phyloP scores from a whole-genome alignment of 306 rosid species.

The Argentina anserina region DNA sequence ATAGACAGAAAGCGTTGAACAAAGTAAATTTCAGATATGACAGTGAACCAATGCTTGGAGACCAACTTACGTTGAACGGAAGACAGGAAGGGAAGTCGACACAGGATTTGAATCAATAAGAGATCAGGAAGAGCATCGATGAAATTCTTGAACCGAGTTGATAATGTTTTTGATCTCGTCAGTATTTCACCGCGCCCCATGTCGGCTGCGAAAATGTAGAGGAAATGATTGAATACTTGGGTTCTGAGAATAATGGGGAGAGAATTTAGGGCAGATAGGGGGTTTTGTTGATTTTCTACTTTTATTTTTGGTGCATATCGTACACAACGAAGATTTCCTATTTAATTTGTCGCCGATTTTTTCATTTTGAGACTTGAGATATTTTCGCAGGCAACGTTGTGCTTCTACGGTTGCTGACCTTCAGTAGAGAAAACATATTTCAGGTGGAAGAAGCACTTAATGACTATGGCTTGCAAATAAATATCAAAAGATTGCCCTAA shows the following conservation, averaged over 20 bases:
- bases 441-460: no score
- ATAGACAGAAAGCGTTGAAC: not conserved
- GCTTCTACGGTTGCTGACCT: no score
- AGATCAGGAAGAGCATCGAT: not conserved
- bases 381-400: no score
- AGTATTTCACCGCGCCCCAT: not conserved
- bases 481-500: no score
- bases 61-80: not conserved
- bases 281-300: not conserved
- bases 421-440: no score
- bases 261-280: not conserved
- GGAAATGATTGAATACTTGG: not conserved
- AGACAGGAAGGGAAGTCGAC: not conserved
- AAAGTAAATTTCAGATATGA: not conserved
- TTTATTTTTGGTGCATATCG: no score
- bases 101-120: not conserved
- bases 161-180: not conserved
- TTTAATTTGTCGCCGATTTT: no score
- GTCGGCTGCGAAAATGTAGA: not conserved
- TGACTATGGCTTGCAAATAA: no score
- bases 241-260: not conserved
- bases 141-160: not conserved
- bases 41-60: not conserved
- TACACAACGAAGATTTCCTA: no score
- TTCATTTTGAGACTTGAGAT: no score